Evolutionary conservation across 2,329 filamentous ascomycete species (phyloP).

Genomic region (Penicillium digitatum): DNA sequence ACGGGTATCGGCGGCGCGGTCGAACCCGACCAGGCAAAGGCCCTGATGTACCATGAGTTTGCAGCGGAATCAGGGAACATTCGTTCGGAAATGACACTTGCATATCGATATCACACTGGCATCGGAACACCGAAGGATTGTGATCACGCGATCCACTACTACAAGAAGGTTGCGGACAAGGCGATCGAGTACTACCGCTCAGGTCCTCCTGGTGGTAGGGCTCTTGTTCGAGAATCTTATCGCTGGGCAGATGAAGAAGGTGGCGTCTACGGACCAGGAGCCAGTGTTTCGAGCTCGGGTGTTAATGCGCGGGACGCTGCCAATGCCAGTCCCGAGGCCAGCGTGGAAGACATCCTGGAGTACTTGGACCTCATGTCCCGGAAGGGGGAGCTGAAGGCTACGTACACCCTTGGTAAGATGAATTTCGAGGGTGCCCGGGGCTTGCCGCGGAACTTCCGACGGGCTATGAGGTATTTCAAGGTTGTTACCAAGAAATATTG

Average conservation of each 20-base stretch:
- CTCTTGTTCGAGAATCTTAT: slow-evolving; percentile 72
- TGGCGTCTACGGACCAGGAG: slow-evolving; percentile 91
- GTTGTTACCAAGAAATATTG: slow-evolving; percentile 77
- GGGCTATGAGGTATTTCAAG: slow-evolving; percentile 76
- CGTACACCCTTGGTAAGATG: slow-evolving; percentile 77
- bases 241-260: slow-evolving; percentile 86
- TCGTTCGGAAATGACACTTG: slow-evolving; percentile 88
- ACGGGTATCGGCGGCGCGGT: slow-evolving; percentile 83
- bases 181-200: slow-evolving; percentile 82
- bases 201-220: slow-evolving; percentile 82
- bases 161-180: slow-evolving; percentile 90
- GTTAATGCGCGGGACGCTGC: slow-evolving; percentile 71
- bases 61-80: slow-evolving; percentile 80
- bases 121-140: slow-evolving; percentile 84
- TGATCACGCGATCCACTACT: slow-evolving; percentile 78
- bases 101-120: slow-evolving; percentile 77
- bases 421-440: slow-evolving; percentile 83
- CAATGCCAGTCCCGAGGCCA: slow-evolving; percentile 76
- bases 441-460: slow-evolving; percentile 66
- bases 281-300: slow-evolving; percentile 83
- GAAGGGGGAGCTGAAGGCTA: slow-evolving; percentile 83
- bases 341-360: slow-evolving; percentile 89
- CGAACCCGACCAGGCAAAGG: slow-evolving; percentile 81
- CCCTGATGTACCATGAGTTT: slow-evolving; percentile 90
- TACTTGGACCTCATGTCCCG: slow-evolving; percentile 87